Evolutionary conservation across 495 filamentous ascomycete species (phyloP), one percentile per base, ranked within the genome.

Genomic region (Bacidia gigantensis): DNA sequence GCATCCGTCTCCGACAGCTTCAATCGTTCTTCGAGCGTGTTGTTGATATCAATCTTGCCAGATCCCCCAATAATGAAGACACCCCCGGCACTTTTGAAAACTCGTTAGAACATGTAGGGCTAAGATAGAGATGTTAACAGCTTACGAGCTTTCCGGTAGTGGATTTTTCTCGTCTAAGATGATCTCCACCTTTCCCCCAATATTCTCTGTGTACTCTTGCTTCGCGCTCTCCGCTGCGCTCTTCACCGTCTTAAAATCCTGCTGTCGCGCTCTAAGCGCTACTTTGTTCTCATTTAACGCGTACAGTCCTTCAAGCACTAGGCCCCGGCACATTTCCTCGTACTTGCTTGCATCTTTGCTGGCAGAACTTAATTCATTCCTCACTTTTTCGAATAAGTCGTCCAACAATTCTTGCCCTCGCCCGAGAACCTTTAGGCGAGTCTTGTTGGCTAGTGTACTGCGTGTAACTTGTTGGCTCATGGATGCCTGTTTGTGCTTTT

Each of bases 21-120:
- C 67, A 99, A 71, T 50, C 93, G 80, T 64, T 95, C 85, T 59
- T 97, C 93, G 46, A 97, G 82, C 23, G 92, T 97, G 70, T 99
- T 96, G 79, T 95, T 88, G 65, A 99, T 94, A 58, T 94, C 87
- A 66, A 99, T 97, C 75, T 89, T 95, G 62, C 93, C 93, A 53
- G 79, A 74, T 45, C 82, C 79, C 23, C 89, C 87, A 21, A 93
- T 65, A 56, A 97, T 84, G 40, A 72, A 64, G 17, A 96, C 71
- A 56, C 92, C 92, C 52, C 92, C 92, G 50, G 87, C 76, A 56
- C 92, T 98, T 52, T 46, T 24, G 9, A n/a, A 21, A 45, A 26
- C 18, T 5, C 1, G 2, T 47, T 14, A 47, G 45, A 18, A 10
- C 11, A 3, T 47, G 9, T 26, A 24, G 2, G 5, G 1, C 9